Conservation (phyloP, 768 basidiomycete species). For the Omphalotus guepiniiformis region DNA sequence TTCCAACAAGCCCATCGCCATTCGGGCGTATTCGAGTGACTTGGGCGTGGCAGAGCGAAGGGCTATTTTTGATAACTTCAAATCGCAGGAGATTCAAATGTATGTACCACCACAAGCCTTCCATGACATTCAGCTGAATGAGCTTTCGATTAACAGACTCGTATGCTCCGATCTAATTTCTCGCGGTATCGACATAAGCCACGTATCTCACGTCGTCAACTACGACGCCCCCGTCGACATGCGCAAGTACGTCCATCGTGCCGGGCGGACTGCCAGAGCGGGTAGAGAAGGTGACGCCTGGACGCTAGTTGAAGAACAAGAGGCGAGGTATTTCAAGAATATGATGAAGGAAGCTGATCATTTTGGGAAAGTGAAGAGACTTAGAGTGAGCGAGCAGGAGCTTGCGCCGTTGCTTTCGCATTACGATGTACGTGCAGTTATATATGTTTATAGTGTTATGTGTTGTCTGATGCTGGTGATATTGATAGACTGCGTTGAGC, state of each 20-base stretch:
- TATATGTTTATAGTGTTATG: too few species aligned
- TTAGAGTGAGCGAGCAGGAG: conserved; percentile 61
- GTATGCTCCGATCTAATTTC: conserved; percentile 97
- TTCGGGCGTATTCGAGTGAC: conserved; percentile 85
- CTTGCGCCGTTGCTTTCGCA: conserved; percentile 46
- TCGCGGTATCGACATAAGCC: conserved; percentile 91
- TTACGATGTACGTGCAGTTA: conserved; percentile 57
- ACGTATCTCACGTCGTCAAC: conserved; percentile 89
- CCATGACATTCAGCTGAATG: not conserved
- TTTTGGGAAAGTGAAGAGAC: conserved; percentile 59
- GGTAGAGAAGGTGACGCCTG: conserved; percentile 87
- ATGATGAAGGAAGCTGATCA: conserved; percentile 76
- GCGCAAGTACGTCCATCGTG: conserved; percentile 97
- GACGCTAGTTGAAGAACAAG: conserved; percentile 94
- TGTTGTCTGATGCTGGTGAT: too few species aligned
- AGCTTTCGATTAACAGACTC: conserved; percentile 44
- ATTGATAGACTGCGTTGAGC: too few species aligned
- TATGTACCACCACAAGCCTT: conserved; percentile 31
- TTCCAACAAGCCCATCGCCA: conserved; percentile 31
- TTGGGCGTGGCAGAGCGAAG: conserved; percentile 70
- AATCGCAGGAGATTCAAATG: conserved; percentile 78
- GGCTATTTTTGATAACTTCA: conserved; percentile 75
- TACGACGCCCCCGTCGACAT: conserved; percentile 98
- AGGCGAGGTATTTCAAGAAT: conserved; percentile 82
- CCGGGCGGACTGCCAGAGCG: conserved; percentile 93